Conservation (phyloP, 495 filamentous ascomycete genomes). For the Penicillium pulvis region DNA sequence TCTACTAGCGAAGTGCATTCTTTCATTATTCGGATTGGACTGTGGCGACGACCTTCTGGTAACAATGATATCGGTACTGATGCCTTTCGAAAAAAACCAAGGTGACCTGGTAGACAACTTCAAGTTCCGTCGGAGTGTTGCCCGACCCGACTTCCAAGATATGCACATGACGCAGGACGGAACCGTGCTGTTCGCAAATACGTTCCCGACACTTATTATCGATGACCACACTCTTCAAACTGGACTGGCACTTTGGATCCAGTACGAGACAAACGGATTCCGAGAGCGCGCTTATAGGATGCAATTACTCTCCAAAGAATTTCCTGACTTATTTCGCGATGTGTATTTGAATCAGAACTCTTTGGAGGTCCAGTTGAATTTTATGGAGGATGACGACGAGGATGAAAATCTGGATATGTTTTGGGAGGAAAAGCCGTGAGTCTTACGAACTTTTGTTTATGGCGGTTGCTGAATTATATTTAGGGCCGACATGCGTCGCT, state of each 20-base stretch:
- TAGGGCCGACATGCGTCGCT: slow-evolving; percentile 9
- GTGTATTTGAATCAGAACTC: slow-evolving; percentile 2
- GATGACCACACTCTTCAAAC: slow-evolving; percentile 17
- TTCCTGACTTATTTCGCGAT: slow-evolving; percentile 4
- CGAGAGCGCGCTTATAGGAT: not conserved
- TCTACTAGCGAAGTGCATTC: slow-evolving; percentile 12
- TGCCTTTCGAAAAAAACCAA: slow-evolving; percentile 8
- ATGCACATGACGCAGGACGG: slow-evolving; percentile 15
- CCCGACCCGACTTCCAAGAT: slow-evolving; percentile 16
- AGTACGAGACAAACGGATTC: slow-evolving; percentile 10
- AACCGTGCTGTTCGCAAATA: slow-evolving; percentile 13
- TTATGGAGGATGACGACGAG: not conserved
- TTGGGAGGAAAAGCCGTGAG: slow-evolving; percentile 15
- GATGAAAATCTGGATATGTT: slow-evolving; percentile 4
- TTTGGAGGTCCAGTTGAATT: slow-evolving; percentile 1
- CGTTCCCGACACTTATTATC: slow-evolving; percentile 12
- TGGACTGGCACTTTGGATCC: slow-evolving; percentile 14
- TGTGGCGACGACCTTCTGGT: slow-evolving; percentile 1
- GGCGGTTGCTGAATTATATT: too few species aligned
- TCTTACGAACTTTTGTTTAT: not conserved
- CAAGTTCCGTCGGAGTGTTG: slow-evolving; percentile 16
- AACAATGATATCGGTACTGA: not conserved
- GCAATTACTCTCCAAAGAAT: slow-evolving; percentile 7
- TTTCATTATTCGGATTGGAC: slow-evolving; percentile 11
- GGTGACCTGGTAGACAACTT: slow-evolving; percentile 14